A percentile compares a stretch with the other conserved stretches of the same genome.
phyloP scores from a whole-genome alignment of 108 stramenopile species.

The Cyclostephanos tholiformis region DNA sequence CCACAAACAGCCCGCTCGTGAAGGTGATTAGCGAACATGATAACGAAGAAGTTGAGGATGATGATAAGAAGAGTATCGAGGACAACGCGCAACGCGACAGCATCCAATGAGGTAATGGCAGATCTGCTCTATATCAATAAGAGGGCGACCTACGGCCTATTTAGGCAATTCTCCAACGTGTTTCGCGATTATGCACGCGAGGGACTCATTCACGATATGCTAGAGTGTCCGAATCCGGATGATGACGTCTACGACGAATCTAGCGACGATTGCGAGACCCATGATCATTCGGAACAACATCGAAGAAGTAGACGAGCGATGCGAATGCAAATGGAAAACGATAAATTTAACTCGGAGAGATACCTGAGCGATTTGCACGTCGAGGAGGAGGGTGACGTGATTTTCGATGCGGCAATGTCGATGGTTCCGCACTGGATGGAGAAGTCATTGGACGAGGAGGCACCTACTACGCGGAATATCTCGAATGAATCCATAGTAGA shows the following conservation, averaged over 20 bases:
- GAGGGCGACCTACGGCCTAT: slow-evolving; percentile 69
- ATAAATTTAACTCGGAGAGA: slow-evolving; percentile 76
- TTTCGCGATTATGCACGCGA: slow-evolving; percentile 79
- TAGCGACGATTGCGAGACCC: slow-evolving; percentile 13
- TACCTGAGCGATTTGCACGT: slow-evolving; percentile 68
- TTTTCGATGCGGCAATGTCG: slow-evolving; percentile 63
- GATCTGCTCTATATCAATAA: slow-evolving; percentile 32
- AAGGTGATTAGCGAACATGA: slow-evolving; percentile 15
- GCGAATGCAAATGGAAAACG: slow-evolving; percentile 67
- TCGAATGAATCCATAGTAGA: slow-evolving; percentile 9
- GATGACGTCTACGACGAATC: slow-evolving; percentile 10
- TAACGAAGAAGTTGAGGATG: slow-evolving; percentile 5
- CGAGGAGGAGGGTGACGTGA: slow-evolving; percentile 55
- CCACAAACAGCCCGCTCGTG: slow-evolving; percentile 12
- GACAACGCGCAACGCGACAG: background rate
- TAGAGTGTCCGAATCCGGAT: slow-evolving; percentile 76
- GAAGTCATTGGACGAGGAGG: background rate
- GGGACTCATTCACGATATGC: slow-evolving; percentile 78
- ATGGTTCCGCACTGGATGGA: slow-evolving; percentile 75
- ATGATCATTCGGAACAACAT: slow-evolving; percentile 7
- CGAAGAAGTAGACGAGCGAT: slow-evolving; percentile 46
- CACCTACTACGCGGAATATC: background rate
- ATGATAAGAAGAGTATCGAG: slow-evolving; percentile 18
- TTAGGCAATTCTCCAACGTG: slow-evolving; percentile 64
- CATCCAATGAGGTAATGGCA: slow-evolving; percentile 19